A percentile compares a stretch with the other conserved stretches of the same genome.
phyloP scores from a whole-genome alignment of 805 yeast species.

The Saccharomycopsis sp. region DNA sequence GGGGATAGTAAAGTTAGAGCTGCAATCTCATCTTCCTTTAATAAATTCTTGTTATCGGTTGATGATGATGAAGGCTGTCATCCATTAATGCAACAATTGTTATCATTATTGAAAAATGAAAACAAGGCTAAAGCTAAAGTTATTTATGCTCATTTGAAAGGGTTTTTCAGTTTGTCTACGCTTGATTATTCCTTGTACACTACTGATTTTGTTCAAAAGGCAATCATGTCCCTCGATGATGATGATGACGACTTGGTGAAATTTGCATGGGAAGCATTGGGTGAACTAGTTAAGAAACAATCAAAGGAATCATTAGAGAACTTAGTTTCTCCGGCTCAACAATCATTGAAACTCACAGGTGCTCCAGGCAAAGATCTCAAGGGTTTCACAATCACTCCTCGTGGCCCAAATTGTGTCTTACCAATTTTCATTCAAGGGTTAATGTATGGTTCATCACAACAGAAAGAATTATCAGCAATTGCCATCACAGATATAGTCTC shows the following conservation, averaged over 20 bases:
- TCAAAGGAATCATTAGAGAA: constrained; percentile 71
- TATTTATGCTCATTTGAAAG: constrained; percentile 59
- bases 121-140: constrained; percentile 56
- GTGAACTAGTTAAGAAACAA: constrained; percentile 60
- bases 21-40: constrained; percentile 51
- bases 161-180: constrained; percentile 57
- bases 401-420: constrained; percentile 80
- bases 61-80: constrained; percentile 75
- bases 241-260: constrained; percentile 52
- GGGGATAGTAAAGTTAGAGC: constrained; percentile 25
- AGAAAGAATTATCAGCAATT: constrained; percentile 78
- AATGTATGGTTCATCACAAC: constrained; percentile 84
- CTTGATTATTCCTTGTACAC: constrained; percentile 69
- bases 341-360: constrained; percentile 62
- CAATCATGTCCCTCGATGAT: constrained; percentile 70
- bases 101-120: constrained; percentile 71
- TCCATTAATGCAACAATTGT: constrained; percentile 74
- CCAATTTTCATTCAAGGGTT: constrained; percentile 93
- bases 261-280: constrained; percentile 58
- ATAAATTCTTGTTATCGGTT: constrained; percentile 63
- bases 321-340: constrained; percentile 74
- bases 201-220: constrained; percentile 65
- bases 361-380: constrained; percentile 56
- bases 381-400: constrained; percentile 62
- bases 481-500: constrained; percentile 84